A percentile compares a stretch with the other conserved stretches of the same genome.
phyloP scores from a whole-genome alignment of 2,329 filamentous ascomycete species.

The Geosmithia morbida region DNA sequence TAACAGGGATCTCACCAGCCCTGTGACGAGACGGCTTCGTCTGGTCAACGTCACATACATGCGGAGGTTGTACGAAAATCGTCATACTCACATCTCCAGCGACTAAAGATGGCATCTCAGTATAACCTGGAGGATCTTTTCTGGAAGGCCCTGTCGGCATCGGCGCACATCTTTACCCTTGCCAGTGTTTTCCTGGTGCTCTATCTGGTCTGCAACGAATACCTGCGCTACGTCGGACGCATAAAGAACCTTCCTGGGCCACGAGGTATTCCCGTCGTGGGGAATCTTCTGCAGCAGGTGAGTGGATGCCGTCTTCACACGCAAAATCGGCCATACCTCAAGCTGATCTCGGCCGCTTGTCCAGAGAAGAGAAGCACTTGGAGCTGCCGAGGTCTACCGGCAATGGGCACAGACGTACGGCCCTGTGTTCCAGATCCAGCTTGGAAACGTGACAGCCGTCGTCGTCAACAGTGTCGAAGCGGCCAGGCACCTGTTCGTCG shows the following conservation, averaged over 20 bases:
- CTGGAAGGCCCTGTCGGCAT: neutral
- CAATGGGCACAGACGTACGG: slow-evolving; percentile 14
- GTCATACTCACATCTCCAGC: neutral
- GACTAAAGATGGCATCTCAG: neutral
- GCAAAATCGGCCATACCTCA: neutral
- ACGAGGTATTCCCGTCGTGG: slow-evolving; percentile 4
- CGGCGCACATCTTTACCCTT: neutral
- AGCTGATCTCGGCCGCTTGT: neutral
- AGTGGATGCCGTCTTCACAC: neutral
- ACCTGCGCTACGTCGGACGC: neutral
- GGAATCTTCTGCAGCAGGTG: slow-evolving; percentile 3
- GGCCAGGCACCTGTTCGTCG: slow-evolving; percentile 50
- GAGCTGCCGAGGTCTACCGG: slow-evolving; percentile 9
- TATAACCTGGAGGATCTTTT: neutral
- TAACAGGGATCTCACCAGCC: too few species aligned
- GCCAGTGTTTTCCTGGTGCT: neutral
- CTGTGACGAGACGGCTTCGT: too few species aligned
- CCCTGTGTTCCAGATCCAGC: slow-evolving; percentile 17
- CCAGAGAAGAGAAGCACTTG: neutral
- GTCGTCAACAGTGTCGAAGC: slow-evolving; percentile 55
- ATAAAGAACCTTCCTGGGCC: slow-evolving; percentile 5
- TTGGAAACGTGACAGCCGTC: slow-evolving; percentile 39
- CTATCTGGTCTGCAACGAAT: slow-evolving; percentile 2
- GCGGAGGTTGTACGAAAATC: too few species aligned
- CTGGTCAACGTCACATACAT: neutral